A percentile compares a stretch with the other conserved stretches of the same genome.
These are phyloP conservation scores for Pythium brassicae DNA, from an alignment of 352 stramenopile species.

Conservation along the genomic window DNA sequence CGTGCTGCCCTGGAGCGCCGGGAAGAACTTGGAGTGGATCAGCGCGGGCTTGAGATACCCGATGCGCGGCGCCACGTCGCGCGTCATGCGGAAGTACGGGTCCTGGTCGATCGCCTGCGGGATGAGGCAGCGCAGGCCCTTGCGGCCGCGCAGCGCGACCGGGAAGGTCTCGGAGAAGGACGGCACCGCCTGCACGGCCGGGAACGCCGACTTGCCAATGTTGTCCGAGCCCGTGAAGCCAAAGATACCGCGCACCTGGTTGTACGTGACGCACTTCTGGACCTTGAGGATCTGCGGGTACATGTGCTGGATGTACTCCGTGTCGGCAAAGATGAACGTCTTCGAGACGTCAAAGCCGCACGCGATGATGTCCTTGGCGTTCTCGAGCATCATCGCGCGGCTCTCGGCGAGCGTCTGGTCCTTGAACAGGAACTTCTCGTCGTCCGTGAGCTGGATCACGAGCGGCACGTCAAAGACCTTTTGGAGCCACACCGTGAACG, in stretches of 20 bases:
- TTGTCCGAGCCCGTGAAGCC: slow-evolving; percentile 98
- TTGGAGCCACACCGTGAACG: slow-evolving; percentile 99
- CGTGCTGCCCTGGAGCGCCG: slow-evolving; percentile 93
- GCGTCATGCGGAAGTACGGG: slow-evolving; percentile 98
- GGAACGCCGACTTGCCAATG: slow-evolving; percentile 99
- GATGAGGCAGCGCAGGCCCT: slow-evolving; percentile 97
- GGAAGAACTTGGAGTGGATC: slow-evolving; percentile 99
- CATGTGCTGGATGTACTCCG: slow-evolving; percentile 99
- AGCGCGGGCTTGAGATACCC: slow-evolving; percentile 95
- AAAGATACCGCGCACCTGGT: slow-evolving; percentile 98
- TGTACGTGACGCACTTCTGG: slow-evolving; percentile 98
- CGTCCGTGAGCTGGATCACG: slow-evolving; percentile 99
- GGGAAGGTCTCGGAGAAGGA: slow-evolving; percentile 98
- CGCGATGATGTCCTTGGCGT: slow-evolving; percentile 99
- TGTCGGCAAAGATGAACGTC: slow-evolving; percentile 99
- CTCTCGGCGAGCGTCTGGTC: slow-evolving; percentile 89
- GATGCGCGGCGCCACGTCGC: slow-evolving; percentile 98
- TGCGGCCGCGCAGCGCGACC: slow-evolving; percentile 77
- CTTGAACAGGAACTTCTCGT: slow-evolving; percentile 99
- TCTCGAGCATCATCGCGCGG: slow-evolving; percentile 95
- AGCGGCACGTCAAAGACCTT: slow-evolving; percentile 98
- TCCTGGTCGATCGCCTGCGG: slow-evolving; percentile 99
- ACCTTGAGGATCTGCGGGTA: slow-evolving; percentile 99
- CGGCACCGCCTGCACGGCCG: slow-evolving; percentile 96
- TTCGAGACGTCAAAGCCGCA: slow-evolving; percentile 96